Evolutionary conservation across 1,284 basidiomycete species (phyloP), one percentile per base, ranked within the genome.

Genomic region (Coriolopsis trogii): DNA sequence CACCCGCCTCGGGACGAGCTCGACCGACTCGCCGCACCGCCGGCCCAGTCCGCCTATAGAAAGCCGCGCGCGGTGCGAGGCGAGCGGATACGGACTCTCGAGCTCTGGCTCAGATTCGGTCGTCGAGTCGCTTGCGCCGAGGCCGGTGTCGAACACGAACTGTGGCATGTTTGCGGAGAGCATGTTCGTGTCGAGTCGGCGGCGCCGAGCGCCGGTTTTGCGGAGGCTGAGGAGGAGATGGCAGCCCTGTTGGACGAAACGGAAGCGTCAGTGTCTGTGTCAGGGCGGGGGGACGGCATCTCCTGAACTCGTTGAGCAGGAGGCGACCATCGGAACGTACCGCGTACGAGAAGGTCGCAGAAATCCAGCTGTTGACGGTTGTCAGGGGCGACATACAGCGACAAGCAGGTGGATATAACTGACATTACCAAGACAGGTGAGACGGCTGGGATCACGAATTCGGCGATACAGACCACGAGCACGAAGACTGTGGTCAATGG

Each of bases 201-300:
- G 45, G 24, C 52, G 51, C 28, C 40, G 45, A 15, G 51, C 53
- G 13, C 52, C 58, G n/a, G 48, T 41, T 21, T 43, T 54, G 41
- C 58, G 58, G 3, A 59, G 41, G 41, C 58, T 53, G 13, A 59
- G 41, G 5, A 59, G 47, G 7, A 59, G 45, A 20, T 59, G 54
- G 33, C 51, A 56, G 10, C 58, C 58, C 58, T 59, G 24, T 7
- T 15, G 6, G 10, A 16, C 1, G 29, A 20, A 8, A 13, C 10
- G 6, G 15, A 6, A 8, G 26, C 13, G 4, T 10, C 16, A 36
- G 33, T 12, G 33, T n/a, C 6, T 18, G 26, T 23, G n/a, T 15
- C 4, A n/a, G 24, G 25, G 10, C 10, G n/a, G 20, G 3, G 18
- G 3, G 12, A 21, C 18, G 26, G 8, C 16, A n/a, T n/a, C n/a